Conservation (phyloP, 2,329 filamentous ascomycete genomes). For the Colletotrichum navitas region DNA sequence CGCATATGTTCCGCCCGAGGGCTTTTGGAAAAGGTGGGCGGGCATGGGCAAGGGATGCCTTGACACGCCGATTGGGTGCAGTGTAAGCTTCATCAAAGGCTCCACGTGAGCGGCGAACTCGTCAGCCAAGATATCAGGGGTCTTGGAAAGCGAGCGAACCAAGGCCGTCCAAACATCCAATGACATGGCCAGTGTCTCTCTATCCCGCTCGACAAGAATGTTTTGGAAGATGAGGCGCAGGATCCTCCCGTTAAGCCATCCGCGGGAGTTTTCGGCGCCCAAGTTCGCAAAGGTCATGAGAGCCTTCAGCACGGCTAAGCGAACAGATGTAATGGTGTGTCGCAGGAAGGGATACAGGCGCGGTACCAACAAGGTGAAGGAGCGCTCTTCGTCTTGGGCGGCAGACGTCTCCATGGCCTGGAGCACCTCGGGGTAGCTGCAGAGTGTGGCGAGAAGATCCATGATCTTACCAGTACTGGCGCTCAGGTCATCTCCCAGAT, state of each 20-base stretch:
- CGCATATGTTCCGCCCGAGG: conserved; percentile 87
- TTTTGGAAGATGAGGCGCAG: conserved; percentile 95
- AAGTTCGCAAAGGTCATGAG: conserved; percentile 93
- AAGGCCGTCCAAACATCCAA: conserved; percentile 89
- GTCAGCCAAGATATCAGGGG: conserved; percentile 73
- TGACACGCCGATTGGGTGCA: conserved; percentile 93
- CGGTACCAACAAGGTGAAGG: conserved; percentile 92
- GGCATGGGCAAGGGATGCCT: conserved; percentile 95
- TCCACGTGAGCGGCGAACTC: conserved; percentile 83
- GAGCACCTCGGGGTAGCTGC: conserved; percentile 91
- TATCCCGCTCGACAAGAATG: conserved; percentile 90
- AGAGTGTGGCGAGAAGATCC: conserved; percentile 96
- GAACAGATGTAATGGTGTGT: conserved; percentile 96
- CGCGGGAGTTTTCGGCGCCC: conserved; percentile 81
- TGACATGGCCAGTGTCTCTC: conserved; percentile 83
- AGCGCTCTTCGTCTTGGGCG: conserved; percentile 83
- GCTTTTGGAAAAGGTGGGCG: conserved; percentile 87
- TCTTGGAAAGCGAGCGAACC: conserved; percentile 75
- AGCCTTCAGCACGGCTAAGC: conserved; percentile 91
- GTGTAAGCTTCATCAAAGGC: conserved; percentile 84
- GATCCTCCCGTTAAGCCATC: conserved; percentile 93
- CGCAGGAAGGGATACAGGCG: conserved; percentile 95
- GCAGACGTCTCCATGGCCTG: conserved; percentile 95
- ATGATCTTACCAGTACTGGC: conserved; percentile 98
- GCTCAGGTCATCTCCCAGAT: conserved; percentile 95